Evolutionary conservation across 495 filamentous ascomycete genomes (phyloP).

Genomic region (Bacidia gigantensis): DNA sequence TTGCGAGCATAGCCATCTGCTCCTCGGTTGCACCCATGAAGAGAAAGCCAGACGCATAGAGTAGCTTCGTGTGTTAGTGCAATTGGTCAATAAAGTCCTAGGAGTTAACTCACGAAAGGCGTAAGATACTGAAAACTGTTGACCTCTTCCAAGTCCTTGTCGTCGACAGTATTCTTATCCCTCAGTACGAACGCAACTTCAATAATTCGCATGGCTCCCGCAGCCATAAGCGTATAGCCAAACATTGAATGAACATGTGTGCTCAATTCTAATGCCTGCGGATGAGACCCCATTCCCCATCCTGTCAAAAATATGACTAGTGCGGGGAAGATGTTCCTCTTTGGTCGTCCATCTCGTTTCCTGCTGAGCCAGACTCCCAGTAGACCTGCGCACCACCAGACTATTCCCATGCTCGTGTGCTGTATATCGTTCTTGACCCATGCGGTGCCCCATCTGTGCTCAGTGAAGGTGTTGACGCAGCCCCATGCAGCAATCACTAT

Average conservation of each 20-base stretch:
- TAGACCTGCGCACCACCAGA: conserved; percentile 93
- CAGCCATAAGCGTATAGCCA: conserved; percentile 90
- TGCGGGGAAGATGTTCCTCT: conserved; percentile 83
- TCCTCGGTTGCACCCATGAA: conserved; percentile 98
- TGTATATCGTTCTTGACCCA: conserved; percentile 97
- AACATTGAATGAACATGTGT: conserved; percentile 87
- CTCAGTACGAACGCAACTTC: conserved; percentile 80
- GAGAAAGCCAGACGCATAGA: conserved; percentile 87
- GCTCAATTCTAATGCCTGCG: conserved; percentile 68
- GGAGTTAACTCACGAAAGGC: conserved; percentile 61
- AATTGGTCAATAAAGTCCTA: background rate
- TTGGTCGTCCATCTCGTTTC: conserved; percentile 66
- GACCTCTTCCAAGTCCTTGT: conserved; percentile 44
- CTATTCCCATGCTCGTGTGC: conserved; percentile 91
- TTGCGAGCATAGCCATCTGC: conserved; percentile 66
- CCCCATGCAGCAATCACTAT: conserved; percentile 86
- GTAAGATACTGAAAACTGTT: conserved; percentile 90
- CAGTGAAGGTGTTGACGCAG: conserved; percentile 94
- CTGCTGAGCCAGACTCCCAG: conserved; percentile 84
- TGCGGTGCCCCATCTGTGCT: conserved; percentile 78
- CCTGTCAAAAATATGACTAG: conserved; percentile 85
- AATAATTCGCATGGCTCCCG: conserved; percentile 69
- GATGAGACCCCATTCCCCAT: conserved; percentile 87
- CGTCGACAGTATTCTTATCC: conserved; percentile 47
- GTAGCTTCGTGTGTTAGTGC: conserved; percentile 38